Percentiles rank a stretch among this genome's conserved stretches.
Evolutionary conservation across 176 grass and related monocot species (phyloP).

Genomic region (Saccharum officinarum): DNA sequence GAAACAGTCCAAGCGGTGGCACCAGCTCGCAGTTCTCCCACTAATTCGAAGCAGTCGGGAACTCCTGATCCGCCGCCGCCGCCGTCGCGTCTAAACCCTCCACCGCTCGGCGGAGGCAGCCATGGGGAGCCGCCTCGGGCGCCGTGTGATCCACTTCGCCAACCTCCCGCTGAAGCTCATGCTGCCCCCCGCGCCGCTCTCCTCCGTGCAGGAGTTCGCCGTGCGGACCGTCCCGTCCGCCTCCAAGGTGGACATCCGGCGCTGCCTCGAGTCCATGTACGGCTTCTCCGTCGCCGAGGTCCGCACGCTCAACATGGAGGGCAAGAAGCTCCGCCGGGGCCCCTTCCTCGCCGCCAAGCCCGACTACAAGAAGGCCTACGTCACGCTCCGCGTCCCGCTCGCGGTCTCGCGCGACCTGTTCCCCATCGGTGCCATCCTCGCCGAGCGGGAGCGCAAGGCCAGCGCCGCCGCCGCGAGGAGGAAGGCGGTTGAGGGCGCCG

Average conservation of each 20-base stretch:
- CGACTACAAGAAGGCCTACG: slow-evolving; percentile 98
- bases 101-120: not conserved
- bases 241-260: slow-evolving; percentile 96
- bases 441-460: slow-evolving; percentile 71
- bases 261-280: slow-evolving; percentile 87
- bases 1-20: not conserved
- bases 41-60: not conserved
- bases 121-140: slow-evolving; percentile 88
- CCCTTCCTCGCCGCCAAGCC: slow-evolving; percentile 67
- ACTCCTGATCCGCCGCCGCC: not conserved
- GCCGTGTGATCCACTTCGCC: slow-evolving; percentile 92
- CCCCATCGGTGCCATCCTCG: slow-evolving; percentile 64
- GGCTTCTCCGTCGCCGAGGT: slow-evolving; percentile 89
- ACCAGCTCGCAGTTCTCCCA: not conserved
- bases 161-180: slow-evolving; percentile 89
- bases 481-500: slow-evolving; percentile 54
- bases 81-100: not conserved
- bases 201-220: slow-evolving; percentile 87
- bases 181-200: slow-evolving; percentile 73
- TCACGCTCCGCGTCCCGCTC: slow-evolving; percentile 79
- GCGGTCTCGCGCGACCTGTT: slow-evolving; percentile 74
- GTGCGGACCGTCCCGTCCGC: slow-evolving; percentile 87
- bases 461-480: slow-evolving; percentile 51
- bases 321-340: slow-evolving; percentile 71
- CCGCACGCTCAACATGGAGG: slow-evolving; percentile 92